phyloP scores from a whole-genome alignment of 176 grass and related monocot species.

The Cenchrus fungigraminus region DNA sequence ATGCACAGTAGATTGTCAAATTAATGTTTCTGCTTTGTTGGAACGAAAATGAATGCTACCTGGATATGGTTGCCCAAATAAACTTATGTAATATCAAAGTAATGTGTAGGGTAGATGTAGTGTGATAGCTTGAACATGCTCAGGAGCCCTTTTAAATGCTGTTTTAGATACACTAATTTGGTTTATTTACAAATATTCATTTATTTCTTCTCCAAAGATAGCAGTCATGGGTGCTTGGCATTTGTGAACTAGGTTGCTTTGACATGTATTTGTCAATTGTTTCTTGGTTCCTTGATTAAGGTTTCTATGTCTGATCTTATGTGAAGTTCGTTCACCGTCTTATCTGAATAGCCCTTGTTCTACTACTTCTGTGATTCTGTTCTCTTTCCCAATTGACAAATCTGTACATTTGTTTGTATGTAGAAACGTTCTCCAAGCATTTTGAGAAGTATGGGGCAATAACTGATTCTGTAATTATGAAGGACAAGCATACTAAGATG shows the following conservation, averaged over 20 bases:
- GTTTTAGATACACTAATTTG: not conserved
- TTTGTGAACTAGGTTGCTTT: not conserved
- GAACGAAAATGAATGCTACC: not conserved
- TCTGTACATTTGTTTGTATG: slow-evolving; percentile 65
- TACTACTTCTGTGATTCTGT: slow-evolving; percentile 24
- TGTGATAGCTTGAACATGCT: not conserved
- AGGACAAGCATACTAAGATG: slow-evolving; percentile 95
- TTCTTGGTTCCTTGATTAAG: slow-evolving; percentile 24
- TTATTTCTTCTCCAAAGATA: not conserved
- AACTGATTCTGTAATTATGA: slow-evolving; percentile 99
- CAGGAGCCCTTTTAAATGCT: not conserved
- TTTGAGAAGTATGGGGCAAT: slow-evolving; percentile 97
- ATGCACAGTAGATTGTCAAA: not conserved
- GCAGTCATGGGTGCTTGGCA: not conserved
- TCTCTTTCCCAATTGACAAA: slow-evolving; percentile 52
- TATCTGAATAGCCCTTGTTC: not conserved
- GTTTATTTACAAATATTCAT: not conserved
- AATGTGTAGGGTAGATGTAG: not conserved
- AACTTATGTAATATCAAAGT: not conserved
- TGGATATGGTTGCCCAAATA: not conserved
- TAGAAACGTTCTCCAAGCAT: slow-evolving; percentile 96
- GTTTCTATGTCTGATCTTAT: not conserved
- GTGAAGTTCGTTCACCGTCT: slow-evolving; percentile 1
- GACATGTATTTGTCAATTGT: not conserved
- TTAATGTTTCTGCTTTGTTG: not conserved